Evolutionary conservation across 2,329 filamentous ascomycete genomes (phyloP), one percentile per base, ranked within the genome.

Genomic region (Pseudocercospora fijiensis): DNA sequence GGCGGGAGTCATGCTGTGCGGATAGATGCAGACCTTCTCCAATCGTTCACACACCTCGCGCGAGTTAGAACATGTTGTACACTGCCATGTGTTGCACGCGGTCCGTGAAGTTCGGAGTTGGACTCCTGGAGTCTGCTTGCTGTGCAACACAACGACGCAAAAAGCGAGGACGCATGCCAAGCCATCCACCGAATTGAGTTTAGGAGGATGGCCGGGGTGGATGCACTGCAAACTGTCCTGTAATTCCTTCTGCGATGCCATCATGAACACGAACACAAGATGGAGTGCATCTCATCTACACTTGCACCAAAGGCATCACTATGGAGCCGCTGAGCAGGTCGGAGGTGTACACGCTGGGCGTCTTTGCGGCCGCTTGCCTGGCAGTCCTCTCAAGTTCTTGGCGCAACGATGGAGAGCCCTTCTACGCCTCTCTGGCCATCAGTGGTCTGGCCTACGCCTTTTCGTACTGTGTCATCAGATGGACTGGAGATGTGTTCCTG

Each of bases 401-500:
- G 74, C 86, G 88, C 64, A 90, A 87, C 70, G 90, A 96, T 78
- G 93, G 92, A 69, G 92, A 95, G 71, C 94, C 95, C 41, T 85
- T 99, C 71, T 84, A 96, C 70, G 94, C 92, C 9, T 96, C 92
- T 0, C 81, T 96, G 62, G 91, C 93, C 16, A 89, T 98, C 72
- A 95, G 91, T 73, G 86, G 89, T 22, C 82, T 96, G 69, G 92
- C 91, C 37, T 99, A 96, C 76, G 83, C 88, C 3, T 86, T 89
- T 55, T 88, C 88, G 65, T 98, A 91, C 77, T 87, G 90, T 72
- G 86, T 97, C 80, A 94, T 98, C 77, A 84, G 90, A 81, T 98
- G 94, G 94, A 89, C 97, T 5, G 94, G 94, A 1, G 88, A 91
- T 61, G 89, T 90, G 1, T 98, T 99, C 76, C 88, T 97, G 76